These are phyloP conservation scores for Phlebiopsis gigantea DNA, from an alignment of 768 basidiomycete genomes.

Conservation along the genomic window DNA sequence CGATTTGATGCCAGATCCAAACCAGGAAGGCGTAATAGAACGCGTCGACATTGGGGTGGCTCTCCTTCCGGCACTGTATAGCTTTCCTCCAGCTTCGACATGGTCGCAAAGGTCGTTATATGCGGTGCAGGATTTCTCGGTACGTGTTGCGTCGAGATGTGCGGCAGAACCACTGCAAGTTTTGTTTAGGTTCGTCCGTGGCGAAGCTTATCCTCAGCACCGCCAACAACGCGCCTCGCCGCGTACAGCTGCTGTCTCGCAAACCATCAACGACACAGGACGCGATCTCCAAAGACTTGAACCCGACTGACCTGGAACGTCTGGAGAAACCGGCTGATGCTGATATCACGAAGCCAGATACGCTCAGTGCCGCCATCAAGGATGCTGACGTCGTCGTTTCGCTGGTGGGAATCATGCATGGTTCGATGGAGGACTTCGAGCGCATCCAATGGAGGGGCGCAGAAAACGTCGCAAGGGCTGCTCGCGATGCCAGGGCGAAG, in stretches of 20 bases:
- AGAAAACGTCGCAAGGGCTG: slow-evolving; percentile 55
- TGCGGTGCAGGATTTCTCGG: slow-evolving; percentile 42
- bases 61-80: too few relatives aligned
- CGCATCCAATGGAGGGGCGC: slow-evolving; percentile 61
- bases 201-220: slow-evolving; percentile 42
- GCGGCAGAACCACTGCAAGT: not conserved
- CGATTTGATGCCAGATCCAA: slow-evolving; percentile 2
- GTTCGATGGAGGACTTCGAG: slow-evolving; percentile 51
- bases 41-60: slow-evolving; percentile 15
- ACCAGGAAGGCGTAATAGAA: not conserved
- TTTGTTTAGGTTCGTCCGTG: slow-evolving; percentile 49
- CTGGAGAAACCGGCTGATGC: slow-evolving; percentile 39
- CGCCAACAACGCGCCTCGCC: slow-evolving; percentile 28
- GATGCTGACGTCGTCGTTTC: slow-evolving; percentile 58
- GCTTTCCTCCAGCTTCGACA: too few relatives aligned
- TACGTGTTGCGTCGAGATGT: not conserved
- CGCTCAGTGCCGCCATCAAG: slow-evolving; percentile 44
- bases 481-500: slow-evolving; percentile 48
- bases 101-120: slow-evolving; percentile 36
- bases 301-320: slow-evolving; percentile 27
- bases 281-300: slow-evolving; percentile 23
- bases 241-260: slow-evolving; percentile 57
- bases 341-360: slow-evolving; percentile 51
- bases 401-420: slow-evolving; percentile 64
- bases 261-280: slow-evolving; percentile 40